phyloP scores from a whole-genome alignment of 495 filamentous ascomycete genomes.

The Aspergillus bridgeri region DNA sequence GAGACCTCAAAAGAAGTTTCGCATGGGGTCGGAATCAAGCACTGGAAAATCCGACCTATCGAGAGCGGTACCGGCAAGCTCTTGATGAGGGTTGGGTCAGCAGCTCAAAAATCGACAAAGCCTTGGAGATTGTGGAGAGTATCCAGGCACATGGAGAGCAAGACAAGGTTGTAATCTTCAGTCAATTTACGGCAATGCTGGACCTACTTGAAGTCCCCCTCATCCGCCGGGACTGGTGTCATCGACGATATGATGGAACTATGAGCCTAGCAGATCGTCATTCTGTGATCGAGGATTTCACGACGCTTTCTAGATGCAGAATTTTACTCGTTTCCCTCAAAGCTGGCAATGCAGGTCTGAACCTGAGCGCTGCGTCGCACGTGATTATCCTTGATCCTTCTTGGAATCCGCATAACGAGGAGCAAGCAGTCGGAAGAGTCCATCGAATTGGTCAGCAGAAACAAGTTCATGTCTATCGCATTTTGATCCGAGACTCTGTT shows the following conservation, averaged over 20 bases:
- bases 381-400: conserved; percentile 94
- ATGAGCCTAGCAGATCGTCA: conserved; percentile 72
- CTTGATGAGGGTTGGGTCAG: conserved; percentile 64
- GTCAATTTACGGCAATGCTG: conserved; percentile 85
- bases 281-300: conserved; percentile 68
- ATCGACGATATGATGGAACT: conserved; percentile 80
- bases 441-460: conserved; percentile 83
- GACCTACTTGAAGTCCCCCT: conserved; percentile 90
- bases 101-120: conserved; percentile 76
- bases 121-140: conserved; percentile 61
- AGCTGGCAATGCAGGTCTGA: conserved; percentile 88
- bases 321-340: conserved; percentile 88
- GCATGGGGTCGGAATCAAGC: conserved; percentile 60
- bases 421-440: conserved; percentile 90
- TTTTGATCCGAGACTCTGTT: conserved; percentile 74
- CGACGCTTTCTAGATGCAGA: conserved; percentile 57
- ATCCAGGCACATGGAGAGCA: conserved; percentile 43
- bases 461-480: conserved; percentile 73
- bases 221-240: conserved; percentile 54
- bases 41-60: conserved; percentile 55
- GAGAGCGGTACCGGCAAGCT: conserved; percentile 61
- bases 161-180: conserved; percentile 90
- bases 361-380: conserved; percentile 82
- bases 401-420: conserved; percentile 95
- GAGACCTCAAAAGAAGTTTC: too few relatives aligned